phyloP scores from a whole-genome alignment of 306 rosid genomes.

The Lathyrus sativus region DNA sequence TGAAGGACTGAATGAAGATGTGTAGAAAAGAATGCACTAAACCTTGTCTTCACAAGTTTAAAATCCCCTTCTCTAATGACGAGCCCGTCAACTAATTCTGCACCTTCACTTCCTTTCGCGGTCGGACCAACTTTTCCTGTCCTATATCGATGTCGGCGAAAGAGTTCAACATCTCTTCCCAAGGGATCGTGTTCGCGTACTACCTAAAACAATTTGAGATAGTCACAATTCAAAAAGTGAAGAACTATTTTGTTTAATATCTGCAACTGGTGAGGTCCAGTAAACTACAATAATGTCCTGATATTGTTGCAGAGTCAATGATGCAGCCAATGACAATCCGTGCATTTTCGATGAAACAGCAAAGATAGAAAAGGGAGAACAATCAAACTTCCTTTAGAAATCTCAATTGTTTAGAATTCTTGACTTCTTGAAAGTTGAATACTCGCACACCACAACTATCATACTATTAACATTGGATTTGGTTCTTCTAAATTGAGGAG shows the following conservation, averaged over 20 bases:
- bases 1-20: constrained; percentile 77
- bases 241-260: neutral
- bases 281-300: neutral
- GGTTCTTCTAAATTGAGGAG: too few species aligned
- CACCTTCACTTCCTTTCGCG: constrained; percentile 63
- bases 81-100: constrained; percentile 78
- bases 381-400: neutral
- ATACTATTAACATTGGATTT: too few species aligned
- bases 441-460: too few species aligned
- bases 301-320: neutral
- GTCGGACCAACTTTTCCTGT: constrained; percentile 59
- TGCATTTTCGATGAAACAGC: neutral
- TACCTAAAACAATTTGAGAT: constrained; percentile 50
- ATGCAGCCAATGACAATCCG: neutral
- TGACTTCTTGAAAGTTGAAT: neutral
- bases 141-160: constrained; percentile 67
- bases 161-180: constrained; percentile 90
- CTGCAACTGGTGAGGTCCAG: neutral
- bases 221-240: neutral
- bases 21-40: constrained; percentile 89
- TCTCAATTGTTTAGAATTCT: neutral
- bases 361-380: neutral
- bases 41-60: constrained; percentile 81
- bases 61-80: constrained; percentile 80
- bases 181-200: constrained; percentile 83